A percentile compares a stretch with the other conserved stretches of the same genome.
Conservation (phyloP, 2,329 filamentous ascomycete genomes). For the Pseudocercospora vitis region DNA sequence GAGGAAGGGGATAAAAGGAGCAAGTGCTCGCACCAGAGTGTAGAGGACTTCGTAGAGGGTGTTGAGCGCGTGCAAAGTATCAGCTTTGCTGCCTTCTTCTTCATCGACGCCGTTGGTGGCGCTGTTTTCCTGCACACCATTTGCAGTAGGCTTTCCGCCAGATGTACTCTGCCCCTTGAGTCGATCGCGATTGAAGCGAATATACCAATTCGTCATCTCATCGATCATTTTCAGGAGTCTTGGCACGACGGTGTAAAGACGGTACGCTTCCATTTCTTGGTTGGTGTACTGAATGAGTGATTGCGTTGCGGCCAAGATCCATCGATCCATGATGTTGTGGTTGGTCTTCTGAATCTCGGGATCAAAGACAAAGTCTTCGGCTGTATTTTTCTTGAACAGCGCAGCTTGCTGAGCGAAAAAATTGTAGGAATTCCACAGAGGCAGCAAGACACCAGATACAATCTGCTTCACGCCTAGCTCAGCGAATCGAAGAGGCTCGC, state of each 20-base stretch:
- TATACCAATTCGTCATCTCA: slow-evolving; percentile 98
- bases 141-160: slow-evolving; percentile 24
- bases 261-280: slow-evolving; percentile 78
- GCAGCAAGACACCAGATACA: slow-evolving; percentile 84
- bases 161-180: slow-evolving; percentile 65
- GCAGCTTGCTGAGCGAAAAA: slow-evolving; percentile 90
- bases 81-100: slow-evolving; percentile 72
- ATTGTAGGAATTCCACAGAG: slow-evolving; percentile 94
- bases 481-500: slow-evolving; percentile 87
- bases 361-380: slow-evolving; percentile 75
- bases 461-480: slow-evolving; percentile 92
- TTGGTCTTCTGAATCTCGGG: slow-evolving; percentile 72
- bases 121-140: slow-evolving; percentile 25
- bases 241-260: slow-evolving; percentile 82
- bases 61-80: slow-evolving; percentile 88
- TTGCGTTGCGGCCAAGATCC: slow-evolving; percentile 91
- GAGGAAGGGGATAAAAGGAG: slow-evolving; percentile 93
- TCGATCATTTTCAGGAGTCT: slow-evolving; percentile 73
- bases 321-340: slow-evolving; percentile 91
- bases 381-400: slow-evolving; percentile 80
- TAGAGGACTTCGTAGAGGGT: slow-evolving; percentile 91
- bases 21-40: slow-evolving; percentile 81
- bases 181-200: slow-evolving; percentile 86
- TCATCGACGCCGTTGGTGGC: slow-evolving; percentile 26
- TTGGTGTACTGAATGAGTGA: slow-evolving; percentile 90